Percentiles rank a stretch among this genome's conserved stretches.
Evolutionary conservation across 2,329 filamentous ascomycete genomes (phyloP).

Genomic region (Botrytis squamosa): DNA sequence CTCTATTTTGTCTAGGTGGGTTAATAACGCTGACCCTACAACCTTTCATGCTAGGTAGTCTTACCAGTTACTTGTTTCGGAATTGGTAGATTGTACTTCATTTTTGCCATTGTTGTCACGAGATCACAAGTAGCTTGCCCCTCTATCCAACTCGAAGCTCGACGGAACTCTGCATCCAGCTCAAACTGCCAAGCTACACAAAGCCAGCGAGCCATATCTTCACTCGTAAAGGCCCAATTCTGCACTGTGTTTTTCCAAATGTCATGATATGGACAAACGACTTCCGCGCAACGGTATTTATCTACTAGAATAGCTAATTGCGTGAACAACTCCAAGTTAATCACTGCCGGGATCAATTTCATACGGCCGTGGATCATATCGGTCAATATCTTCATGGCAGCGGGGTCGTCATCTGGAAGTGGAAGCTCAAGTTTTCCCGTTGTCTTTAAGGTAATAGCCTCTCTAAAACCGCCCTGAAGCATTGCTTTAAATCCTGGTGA

Average conservation of each 20-base stretch:
- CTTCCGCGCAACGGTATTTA: neutral
- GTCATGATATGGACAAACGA: no score
- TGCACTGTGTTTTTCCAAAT: no score
- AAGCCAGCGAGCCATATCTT: no score
- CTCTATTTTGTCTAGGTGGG: neutral
- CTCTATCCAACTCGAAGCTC: neutral
- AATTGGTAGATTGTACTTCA: neutral
- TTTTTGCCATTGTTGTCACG: neutral
- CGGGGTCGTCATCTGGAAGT: neutral
- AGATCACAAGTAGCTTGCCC: neutral
- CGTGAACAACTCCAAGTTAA: neutral
- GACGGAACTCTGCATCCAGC: no score
- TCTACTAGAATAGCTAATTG: neutral
- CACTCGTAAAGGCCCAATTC: no score
- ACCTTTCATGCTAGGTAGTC: neutral
- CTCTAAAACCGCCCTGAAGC: neutral
- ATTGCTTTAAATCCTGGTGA: constrained; percentile 11
- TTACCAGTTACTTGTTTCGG: neutral
- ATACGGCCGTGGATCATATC: neutral
- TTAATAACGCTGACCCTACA: neutral
- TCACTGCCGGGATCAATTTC: neutral
- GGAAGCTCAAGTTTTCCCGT: neutral
- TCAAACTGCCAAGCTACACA: no score
- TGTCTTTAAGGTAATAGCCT: neutral
- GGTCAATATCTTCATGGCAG: neutral